phyloP scores from a whole-genome alignment of 257 asterid species.

The Jacaranda mimosifolia region DNA sequence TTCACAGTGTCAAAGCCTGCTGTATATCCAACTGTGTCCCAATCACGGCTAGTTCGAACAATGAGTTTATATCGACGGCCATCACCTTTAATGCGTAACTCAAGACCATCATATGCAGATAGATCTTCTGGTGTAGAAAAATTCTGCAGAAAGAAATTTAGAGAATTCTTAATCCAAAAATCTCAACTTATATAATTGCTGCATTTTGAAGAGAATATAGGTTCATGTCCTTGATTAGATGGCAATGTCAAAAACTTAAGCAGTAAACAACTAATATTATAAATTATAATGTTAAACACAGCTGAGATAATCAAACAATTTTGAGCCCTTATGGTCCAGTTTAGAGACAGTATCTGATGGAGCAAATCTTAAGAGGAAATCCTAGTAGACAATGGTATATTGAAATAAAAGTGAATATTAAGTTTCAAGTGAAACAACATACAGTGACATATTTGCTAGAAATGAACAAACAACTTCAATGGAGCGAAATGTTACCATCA shows the following conservation, averaged over 20 bases:
- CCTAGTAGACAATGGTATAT: background rate
- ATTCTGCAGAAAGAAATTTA: constrained; percentile 56
- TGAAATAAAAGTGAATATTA: background rate
- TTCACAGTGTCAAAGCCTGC: constrained; percentile 77
- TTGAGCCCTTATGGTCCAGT: background rate
- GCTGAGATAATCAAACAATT: background rate
- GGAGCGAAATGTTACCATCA: background rate
- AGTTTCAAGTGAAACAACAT: background rate
- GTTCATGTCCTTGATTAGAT: background rate
- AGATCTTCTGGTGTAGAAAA: constrained; percentile 84
- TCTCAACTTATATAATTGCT: background rate
- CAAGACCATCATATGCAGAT: constrained; percentile 95
- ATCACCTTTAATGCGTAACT: constrained; percentile 86
- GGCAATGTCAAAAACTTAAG: background rate
- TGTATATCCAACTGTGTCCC: constrained; percentile 96
- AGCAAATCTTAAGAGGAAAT: background rate
- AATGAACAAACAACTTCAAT: background rate
- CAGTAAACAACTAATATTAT: background rate
- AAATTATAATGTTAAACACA: background rate
- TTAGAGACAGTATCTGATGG: background rate
- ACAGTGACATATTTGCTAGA: background rate
- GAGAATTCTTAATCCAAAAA: constrained; percentile 6
- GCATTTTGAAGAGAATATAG: background rate
- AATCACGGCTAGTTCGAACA: constrained; percentile 83
- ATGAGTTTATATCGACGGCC: constrained; percentile 88